Percentiles rank a stretch among this genome's conserved stretches.
Evolutionary conservation across 306 rosid genomes (phyloP).

Genomic region (Dryas octopetala): DNA sequence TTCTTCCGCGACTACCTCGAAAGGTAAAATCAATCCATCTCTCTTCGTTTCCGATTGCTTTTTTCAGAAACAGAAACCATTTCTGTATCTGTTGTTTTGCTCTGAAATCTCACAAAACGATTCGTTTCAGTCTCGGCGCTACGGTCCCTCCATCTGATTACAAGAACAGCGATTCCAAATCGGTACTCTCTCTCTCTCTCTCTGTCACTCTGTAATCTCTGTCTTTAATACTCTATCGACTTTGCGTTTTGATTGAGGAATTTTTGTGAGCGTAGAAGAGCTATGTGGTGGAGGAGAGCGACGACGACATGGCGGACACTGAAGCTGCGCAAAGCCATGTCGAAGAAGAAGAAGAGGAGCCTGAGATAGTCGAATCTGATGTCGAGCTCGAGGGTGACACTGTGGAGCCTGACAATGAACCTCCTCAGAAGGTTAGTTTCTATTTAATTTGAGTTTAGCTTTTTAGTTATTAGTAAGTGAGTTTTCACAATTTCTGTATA

Average conservation of each 20-base stretch:
- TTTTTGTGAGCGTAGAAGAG: constrained; percentile 24
- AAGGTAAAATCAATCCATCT: constrained; percentile 42
- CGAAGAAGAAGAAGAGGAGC: constrained; percentile 63
- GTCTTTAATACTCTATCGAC: not conserved
- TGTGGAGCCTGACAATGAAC: constrained; percentile 76
- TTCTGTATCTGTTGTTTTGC: not conserved
- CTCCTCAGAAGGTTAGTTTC: constrained; percentile 68
- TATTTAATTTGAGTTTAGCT: not conserved
- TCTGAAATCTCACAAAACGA: not conserved
- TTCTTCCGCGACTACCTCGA: constrained; percentile 90
- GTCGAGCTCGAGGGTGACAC: constrained; percentile 80
- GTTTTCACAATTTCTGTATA: not conserved
- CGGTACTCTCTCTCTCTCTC: constrained; percentile 43
- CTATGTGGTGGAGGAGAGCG: constrained; percentile 59
- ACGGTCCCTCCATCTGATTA: constrained; percentile 51
- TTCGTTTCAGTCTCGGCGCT: constrained; percentile 60
- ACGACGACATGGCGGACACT: constrained; percentile 58
- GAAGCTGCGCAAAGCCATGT: constrained; percentile 36
- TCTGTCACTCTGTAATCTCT: not conserved
- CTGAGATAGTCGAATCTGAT: constrained; percentile 77
- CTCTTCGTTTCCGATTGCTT: not conserved
- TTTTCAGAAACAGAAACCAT: no score
- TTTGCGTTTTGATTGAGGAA: not conserved
- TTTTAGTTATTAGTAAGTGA: not conserved
- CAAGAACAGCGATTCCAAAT: constrained; percentile 37